These are phyloP conservation scores for Puccinia brachypodii DNA, from an alignment of 1,284 basidiomycete genomes.

Conservation along the genomic window DNA sequence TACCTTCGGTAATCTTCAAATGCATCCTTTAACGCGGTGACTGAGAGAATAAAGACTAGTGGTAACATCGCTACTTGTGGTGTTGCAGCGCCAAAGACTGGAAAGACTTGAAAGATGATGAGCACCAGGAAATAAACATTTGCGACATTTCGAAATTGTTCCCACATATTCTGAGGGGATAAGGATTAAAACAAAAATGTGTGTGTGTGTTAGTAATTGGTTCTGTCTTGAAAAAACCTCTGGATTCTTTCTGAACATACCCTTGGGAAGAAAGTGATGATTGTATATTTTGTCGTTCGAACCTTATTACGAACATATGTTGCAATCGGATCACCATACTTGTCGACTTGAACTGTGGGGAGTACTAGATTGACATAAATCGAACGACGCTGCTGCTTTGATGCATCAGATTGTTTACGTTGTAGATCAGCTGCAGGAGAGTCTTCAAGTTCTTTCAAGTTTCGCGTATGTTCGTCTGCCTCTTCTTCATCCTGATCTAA, in stretches of 20 bases:
- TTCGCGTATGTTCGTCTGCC: slow-evolving; percentile 46
- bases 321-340: slow-evolving; percentile 72
- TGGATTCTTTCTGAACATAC: slow-evolving; percentile 12
- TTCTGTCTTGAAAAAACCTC: neutral
- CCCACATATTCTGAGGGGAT: slow-evolving; percentile 52
- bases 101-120: slow-evolving; percentile 83
- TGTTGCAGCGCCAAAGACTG: slow-evolving; percentile 83
- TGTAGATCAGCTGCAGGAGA: slow-evolving; percentile 43
- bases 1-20: slow-evolving; percentile 91
- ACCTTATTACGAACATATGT: slow-evolving; percentile 91
- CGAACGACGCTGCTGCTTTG: slow-evolving; percentile 50
- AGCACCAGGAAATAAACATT: slow-evolving; percentile 88
- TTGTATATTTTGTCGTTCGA: slow-evolving; percentile 87
- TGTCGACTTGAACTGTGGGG: slow-evolving; percentile 67
- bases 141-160: slow-evolving; percentile 67
- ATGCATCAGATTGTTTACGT: neutral
- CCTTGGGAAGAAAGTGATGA: slow-evolving; percentile 87
- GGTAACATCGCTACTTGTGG: slow-evolving; percentile 83
- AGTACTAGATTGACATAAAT: slow-evolving; percentile 58
- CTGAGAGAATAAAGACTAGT: slow-evolving; percentile 77
- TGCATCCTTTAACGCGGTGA: slow-evolving; percentile 92
- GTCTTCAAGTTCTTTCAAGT: slow-evolving; percentile 48
- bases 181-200: slow-evolving; percentile 4
- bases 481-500: slow-evolving; percentile 30
- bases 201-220: slow-evolving; percentile 36